phyloP scores from a whole-genome alignment of 2,329 filamentous ascomycete genomes.

The Grosmannia clavigera region DNA sequence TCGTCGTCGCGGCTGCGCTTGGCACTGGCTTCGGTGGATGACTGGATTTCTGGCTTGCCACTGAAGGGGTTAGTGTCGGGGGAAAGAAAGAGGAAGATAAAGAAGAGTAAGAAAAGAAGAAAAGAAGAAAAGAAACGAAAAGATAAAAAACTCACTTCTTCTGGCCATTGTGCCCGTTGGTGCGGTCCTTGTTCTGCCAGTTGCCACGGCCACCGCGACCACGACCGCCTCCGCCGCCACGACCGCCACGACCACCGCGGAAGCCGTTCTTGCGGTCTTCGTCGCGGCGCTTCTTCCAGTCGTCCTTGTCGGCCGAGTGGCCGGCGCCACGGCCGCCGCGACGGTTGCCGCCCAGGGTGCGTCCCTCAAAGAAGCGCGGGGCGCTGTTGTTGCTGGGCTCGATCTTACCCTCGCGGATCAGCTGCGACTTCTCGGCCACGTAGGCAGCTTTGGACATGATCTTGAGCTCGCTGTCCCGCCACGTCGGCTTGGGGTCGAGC shows the following conservation, averaged over 20 bases:
- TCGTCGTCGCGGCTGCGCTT: slow-evolving; percentile 44
- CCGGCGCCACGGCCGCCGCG: slow-evolving; percentile 26
- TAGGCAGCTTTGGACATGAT: slow-evolving; percentile 87
- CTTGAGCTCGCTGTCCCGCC: slow-evolving; percentile 65
- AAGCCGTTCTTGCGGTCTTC: slow-evolving; percentile 50
- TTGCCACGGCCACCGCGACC: slow-evolving; percentile 20
- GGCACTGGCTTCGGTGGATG: slow-evolving; percentile 28
- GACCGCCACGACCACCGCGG: slow-evolving; percentile 27
- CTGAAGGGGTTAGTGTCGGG: slow-evolving; percentile 11
- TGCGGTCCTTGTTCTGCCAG: slow-evolving; percentile 16
- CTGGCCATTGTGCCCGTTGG: not conserved
- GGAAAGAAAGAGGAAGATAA: not conserved
- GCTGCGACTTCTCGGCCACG: slow-evolving; percentile 60
- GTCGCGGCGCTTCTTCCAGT: slow-evolving; percentile 54
- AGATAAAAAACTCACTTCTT: not conserved
- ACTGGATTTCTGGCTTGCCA: slow-evolving; percentile 31
- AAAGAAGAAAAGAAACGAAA: not conserved
- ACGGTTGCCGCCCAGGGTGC: slow-evolving; percentile 23
- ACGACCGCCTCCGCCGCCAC: slow-evolving; percentile 17
- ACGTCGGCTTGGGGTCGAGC: slow-evolving; percentile 70
- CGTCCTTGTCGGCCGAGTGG: slow-evolving; percentile 28
- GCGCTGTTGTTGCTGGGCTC: slow-evolving; percentile 38
- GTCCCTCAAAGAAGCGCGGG: slow-evolving; percentile 36
- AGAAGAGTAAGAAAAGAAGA: not conserved
- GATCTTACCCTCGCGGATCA: slow-evolving; percentile 60